A percentile compares a stretch with the other conserved stretches of the same genome.
Evolutionary conservation across 768 basidiomycete genomes (phyloP).

Genomic region (Chalciporus piperatus): DNA sequence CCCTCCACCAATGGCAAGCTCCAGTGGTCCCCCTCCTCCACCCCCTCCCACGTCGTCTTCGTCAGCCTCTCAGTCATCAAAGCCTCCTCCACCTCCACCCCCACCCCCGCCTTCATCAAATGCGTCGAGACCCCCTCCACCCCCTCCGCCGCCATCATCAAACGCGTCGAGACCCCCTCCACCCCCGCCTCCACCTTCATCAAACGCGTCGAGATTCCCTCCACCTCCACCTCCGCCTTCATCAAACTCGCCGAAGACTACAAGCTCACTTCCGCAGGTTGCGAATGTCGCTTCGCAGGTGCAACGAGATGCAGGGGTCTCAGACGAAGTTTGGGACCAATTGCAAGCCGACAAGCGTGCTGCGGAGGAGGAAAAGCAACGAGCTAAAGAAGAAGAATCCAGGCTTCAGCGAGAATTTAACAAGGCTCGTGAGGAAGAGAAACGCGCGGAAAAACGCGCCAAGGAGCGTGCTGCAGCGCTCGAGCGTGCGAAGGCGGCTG

Average conservation of each 20-base stretch:
- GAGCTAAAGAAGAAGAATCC: slow-evolving; percentile 16
- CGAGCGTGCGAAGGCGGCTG: slow-evolving; percentile 18
- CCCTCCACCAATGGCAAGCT: slow-evolving; percentile 15
- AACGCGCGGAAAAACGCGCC: slow-evolving; percentile 23
- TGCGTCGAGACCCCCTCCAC: neutral
- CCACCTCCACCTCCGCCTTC: neutral
- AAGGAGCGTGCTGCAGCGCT: slow-evolving; percentile 18
- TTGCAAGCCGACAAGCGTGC: slow-evolving; percentile 39
- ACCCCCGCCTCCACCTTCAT: slow-evolving; percentile 6
- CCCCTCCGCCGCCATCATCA: slow-evolving; percentile 13
- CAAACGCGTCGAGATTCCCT: neutral
- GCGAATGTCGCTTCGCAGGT: neutral
- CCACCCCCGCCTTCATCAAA: slow-evolving; percentile 18
- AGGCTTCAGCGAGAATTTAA: slow-evolving; percentile 17
- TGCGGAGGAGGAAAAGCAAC: slow-evolving; percentile 17
- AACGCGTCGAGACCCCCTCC: slow-evolving; percentile 21
- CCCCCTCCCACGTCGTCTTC: slow-evolving; percentile 20
- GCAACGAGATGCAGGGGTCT: slow-evolving; percentile 49
- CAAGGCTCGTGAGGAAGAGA: slow-evolving; percentile 16
- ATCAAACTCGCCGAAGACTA: neutral
- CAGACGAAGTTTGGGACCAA: slow-evolving; percentile 50
- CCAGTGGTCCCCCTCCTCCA: slow-evolving; percentile 20
- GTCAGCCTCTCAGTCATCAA: slow-evolving; percentile 19
- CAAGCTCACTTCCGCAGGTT: slow-evolving; percentile 1
- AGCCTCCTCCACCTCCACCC: slow-evolving; percentile 19